phyloP scores from a whole-genome alignment of 257 asterid genomes.

The Cordia subcordata region DNA sequence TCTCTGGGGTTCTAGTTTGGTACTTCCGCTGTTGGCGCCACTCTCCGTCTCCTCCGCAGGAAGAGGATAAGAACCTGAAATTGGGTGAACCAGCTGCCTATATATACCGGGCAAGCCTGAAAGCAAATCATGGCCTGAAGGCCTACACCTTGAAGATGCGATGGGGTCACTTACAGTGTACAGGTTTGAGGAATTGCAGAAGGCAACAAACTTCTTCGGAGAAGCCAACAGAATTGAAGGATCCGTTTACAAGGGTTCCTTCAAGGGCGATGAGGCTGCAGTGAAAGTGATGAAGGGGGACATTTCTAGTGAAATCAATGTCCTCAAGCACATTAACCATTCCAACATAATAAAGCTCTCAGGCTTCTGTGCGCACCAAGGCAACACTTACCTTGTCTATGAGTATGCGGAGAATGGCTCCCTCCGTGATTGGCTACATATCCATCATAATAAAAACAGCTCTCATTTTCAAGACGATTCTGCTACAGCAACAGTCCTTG shows the following conservation, averaged over 20 bases:
- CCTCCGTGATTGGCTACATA: slow-evolving; percentile 34
- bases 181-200: slow-evolving; percentile 41
- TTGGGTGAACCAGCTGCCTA: slow-evolving; percentile 4
- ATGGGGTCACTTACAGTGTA: slow-evolving; percentile 42
- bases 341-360: slow-evolving; percentile 50
- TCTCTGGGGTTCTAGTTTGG: slow-evolving; percentile 14
- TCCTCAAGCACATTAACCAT: slow-evolving; percentile 47
- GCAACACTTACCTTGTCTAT: slow-evolving; percentile 51
- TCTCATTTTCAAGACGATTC: too few relatives aligned
- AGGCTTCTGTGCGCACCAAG: slow-evolving; percentile 51
- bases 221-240: slow-evolving; percentile 39
- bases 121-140: slow-evolving; percentile 25
- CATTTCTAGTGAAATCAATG: slow-evolving; percentile 40
- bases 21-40: slow-evolving; percentile 17
- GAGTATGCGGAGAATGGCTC: slow-evolving; percentile 55
- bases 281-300: slow-evolving; percentile 55
- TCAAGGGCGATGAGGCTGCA: slow-evolving; percentile 56
- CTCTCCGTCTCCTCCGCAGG: slow-evolving; percentile 14
- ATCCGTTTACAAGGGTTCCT: slow-evolving; percentile 37
- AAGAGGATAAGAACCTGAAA: slow-evolving; percentile 11
- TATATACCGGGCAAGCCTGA: slow-evolving; percentile 1
- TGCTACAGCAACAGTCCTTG: slow-evolving; percentile 14
- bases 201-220: slow-evolving; percentile 39
- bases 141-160: slow-evolving; percentile 21
- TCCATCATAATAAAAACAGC: slow-evolving; percentile 3